Conservation (phyloP, 2,329 filamentous ascomycete genomes). For the Fusarium algeriense region DNA sequence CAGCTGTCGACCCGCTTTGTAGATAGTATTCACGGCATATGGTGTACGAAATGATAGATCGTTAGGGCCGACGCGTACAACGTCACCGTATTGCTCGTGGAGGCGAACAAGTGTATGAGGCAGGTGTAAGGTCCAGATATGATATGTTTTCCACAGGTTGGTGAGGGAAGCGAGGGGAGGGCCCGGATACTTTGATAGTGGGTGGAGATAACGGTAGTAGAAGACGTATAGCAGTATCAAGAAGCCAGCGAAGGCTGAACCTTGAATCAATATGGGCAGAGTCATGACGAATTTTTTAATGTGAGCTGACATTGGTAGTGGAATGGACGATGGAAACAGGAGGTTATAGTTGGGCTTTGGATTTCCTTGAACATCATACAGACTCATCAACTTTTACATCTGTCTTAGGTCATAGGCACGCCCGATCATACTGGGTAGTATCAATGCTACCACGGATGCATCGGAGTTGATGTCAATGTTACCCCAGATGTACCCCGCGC, state of each 20-base stretch:
- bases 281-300: not conserved
- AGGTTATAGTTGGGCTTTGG: not conserved
- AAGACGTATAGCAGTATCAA: not conserved
- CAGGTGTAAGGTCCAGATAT: not conserved
- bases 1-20: not conserved
- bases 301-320: not conserved
- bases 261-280: not conserved
- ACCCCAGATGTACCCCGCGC: not conserved
- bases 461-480: not conserved
- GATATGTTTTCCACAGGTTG: not conserved
- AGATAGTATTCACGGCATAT: not conserved
- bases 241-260: accelerated
- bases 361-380: accelerated
- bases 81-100: not conserved
- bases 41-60: not conserved
- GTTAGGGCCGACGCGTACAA: not conserved
- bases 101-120: not conserved
- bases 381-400: no score
- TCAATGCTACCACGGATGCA: not conserved
- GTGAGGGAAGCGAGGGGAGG: not conserved
- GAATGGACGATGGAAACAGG: accelerated
- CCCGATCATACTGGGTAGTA: not conserved
- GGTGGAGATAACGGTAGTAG: not conserved
- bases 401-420: not conserved
- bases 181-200: not conserved